These are phyloP conservation scores for Neonectria punicea DNA, from an alignment of 2,329 filamentous ascomycete genomes.

Conservation along the genomic window DNA sequence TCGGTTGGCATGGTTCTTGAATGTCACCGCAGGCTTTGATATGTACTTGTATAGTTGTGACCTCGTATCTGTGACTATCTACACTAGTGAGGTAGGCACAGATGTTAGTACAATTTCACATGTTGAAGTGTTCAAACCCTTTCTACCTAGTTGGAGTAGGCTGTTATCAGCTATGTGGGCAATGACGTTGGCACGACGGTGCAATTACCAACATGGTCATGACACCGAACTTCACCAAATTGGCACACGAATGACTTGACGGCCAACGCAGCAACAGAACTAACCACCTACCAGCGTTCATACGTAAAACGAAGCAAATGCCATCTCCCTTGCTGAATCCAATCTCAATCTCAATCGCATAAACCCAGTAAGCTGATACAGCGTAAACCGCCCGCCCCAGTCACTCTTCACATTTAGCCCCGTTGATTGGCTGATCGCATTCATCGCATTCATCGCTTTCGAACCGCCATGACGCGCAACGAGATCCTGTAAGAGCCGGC, in stretches of 20 bases:
- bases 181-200: neutral
- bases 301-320: neutral
- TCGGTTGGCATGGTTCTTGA: constrained; percentile 16
- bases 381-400: neutral
- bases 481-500: constrained; percentile 11
- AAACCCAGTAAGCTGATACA: neutral
- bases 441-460: constrained; percentile 41
- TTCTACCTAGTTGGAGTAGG: neutral
- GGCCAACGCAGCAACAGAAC: neutral
- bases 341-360: neutral
- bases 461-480: constrained; percentile 22
- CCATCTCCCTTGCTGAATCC: too few relatives aligned
- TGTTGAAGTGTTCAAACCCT: neutral
- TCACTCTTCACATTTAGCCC: neutral
- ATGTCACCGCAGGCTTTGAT: neutral
- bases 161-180: neutral
- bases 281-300: too few relatives aligned
- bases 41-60: constrained; percentile 1
- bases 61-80: constrained; percentile 10
- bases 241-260: neutral
- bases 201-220: neutral
- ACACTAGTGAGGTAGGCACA: neutral
- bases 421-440: constrained; percentile 37
- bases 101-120: constrained; percentile 11
- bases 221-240: neutral